Evolutionary conservation across 2,329 filamentous ascomycete species (phyloP), one percentile per base, ranked within the genome.

Genomic region (Scorias spongiosa): DNA sequence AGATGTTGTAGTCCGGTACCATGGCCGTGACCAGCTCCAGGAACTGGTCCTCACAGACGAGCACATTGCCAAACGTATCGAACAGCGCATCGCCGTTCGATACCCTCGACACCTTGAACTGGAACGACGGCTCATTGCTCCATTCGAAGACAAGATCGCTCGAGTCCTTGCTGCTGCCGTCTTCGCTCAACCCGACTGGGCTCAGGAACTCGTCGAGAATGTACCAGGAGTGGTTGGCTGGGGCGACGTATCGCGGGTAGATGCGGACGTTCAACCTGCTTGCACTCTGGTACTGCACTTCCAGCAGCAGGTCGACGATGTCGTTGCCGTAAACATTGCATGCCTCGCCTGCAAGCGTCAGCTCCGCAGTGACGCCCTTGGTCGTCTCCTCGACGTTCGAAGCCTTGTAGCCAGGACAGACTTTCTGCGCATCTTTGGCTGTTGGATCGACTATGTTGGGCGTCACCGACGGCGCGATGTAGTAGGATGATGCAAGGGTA

Each of bases 1-100:
- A 59, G 17, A 59, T 50, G 42, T 60, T 58, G 45, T 58, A 59
- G 18, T 59, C 44, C 2, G 48, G 48, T 2, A 51, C 49, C 52
- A 55, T 52, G 10, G 42, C 50, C 7, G 57, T 60, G 9, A 46
- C 49, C 9, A 60, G 44, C 40, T 60, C 55, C 2, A 60, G 46
- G 42, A 58, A 61, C 36, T 60, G 55, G 39, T 59, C 54, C 44
- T 60, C 52, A 42, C 55, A 60, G 2, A 61, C 50, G 28, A 61
- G 46, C 8, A 48, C 46, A 8, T 50, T 48, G 17, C 56, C 57
- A 17, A 52, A 58, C 2, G 57, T 57, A 34, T 53, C 49, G 54
- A 60, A 58, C 15, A 61, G 42, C 8, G 55, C 45, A 34, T 60
- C 58, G 11, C 50, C 54, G 7, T 49, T 51, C 30, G 30, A 40